Conservation (phyloP, 163 green algal species). For the Trebouxia gelatinosa region DNA sequence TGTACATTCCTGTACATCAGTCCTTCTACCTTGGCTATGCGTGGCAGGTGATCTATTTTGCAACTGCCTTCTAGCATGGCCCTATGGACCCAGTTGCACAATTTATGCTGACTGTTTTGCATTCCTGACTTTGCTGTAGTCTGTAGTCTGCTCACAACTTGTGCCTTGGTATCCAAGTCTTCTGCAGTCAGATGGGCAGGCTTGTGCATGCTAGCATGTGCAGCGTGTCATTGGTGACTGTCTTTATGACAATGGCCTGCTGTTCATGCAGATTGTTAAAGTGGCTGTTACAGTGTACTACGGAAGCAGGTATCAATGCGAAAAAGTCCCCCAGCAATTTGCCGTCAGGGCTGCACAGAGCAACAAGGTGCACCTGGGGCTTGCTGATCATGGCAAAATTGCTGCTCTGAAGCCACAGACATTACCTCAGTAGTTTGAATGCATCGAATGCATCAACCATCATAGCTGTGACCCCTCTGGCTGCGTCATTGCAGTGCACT, state of each 20-base stretch:
- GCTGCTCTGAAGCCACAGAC: no score
- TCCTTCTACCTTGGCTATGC: constrained; percentile 33
- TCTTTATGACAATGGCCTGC: no score
- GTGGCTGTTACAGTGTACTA: constrained; percentile 48
- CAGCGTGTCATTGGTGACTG: background rate
- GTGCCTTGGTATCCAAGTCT: background rate
- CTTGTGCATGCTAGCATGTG: background rate
- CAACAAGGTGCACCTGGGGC: constrained; percentile 25
- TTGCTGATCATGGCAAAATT: no score
- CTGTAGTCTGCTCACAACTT: no score
- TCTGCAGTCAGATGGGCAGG: background rate
- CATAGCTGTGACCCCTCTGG: no score
- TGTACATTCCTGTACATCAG: constrained; percentile 40
- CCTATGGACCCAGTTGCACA: no score
- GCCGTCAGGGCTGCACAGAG: constrained; percentile 26
- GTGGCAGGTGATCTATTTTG: constrained; percentile 34
- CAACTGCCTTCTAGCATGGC: background rate
- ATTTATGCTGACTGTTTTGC: background rate
- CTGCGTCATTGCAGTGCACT: no score
- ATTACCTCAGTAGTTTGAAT: no score
- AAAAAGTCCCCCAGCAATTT: constrained; percentile 39
- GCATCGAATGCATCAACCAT: no score
- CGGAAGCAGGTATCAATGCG: constrained; percentile 38
- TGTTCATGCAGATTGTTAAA: constrained; percentile 42
- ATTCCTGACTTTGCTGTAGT: background rate